Percentiles rank a stretch among this genome's conserved stretches.
Conservation (phyloP, 345 rosid species). For the Populus davidiana region DNA sequence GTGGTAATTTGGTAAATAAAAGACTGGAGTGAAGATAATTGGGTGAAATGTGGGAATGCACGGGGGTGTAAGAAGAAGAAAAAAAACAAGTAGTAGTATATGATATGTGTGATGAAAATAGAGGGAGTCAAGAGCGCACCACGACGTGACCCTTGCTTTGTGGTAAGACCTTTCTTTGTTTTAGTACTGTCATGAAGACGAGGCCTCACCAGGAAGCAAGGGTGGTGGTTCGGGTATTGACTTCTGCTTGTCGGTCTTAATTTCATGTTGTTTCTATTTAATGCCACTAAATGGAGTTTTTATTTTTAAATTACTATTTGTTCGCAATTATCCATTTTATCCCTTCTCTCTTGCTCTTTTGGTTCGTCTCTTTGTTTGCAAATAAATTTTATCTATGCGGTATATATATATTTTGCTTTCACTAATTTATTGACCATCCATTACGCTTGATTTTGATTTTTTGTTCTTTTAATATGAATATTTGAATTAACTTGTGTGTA, state of each 20-base stretch:
- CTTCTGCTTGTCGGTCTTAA: conserved; percentile 41
- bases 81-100: not conserved
- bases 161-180: conserved; percentile 13
- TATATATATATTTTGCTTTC: no score
- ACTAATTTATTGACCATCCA: no score
- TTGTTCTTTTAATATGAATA: no score
- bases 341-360: not conserved
- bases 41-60: not conserved
- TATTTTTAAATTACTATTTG: not conserved
- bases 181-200: not conserved
- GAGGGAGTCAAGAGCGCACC: conserved; percentile 98
- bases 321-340: not conserved
- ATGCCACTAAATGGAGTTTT: conserved; percentile 1
- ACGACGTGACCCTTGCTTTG: conserved; percentile 42
- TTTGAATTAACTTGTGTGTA: no score
- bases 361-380: no score
- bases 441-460: no score
- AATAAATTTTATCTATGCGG: no score
- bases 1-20: conserved; percentile 32
- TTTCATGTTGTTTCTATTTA: conserved; percentile 13
- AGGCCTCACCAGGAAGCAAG: conserved; percentile 34
- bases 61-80: not conserved
- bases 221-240: conserved; percentile 98
- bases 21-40: conserved; percentile 2
- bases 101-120: not conserved